These are phyloP conservation scores for Plasmodium cynomolgi DNA, from an alignment of 169 alveolate genomes.

Conservation along the genomic window DNA sequence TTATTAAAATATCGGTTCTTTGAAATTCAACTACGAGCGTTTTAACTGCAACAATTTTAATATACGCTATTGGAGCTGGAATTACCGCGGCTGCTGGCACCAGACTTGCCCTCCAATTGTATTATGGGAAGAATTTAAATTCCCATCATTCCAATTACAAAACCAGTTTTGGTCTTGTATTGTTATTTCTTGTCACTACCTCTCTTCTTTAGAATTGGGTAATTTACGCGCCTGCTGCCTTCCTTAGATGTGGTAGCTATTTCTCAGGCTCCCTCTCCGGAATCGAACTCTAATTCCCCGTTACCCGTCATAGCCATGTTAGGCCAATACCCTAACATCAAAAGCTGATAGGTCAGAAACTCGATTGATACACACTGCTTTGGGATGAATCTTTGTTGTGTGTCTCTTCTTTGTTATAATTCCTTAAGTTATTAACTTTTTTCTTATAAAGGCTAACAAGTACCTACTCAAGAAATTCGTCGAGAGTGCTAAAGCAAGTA, in stretches of 20 bases:
- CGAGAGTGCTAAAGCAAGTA: conserved; percentile 43
- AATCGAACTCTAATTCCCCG: conserved; percentile 96
- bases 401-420: conserved; percentile 74
- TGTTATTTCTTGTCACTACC: conserved; percentile 95
- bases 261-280: conserved; percentile 97
- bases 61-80: conserved; percentile 95
- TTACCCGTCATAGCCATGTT: conserved; percentile 95
- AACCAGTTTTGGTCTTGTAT: conserved; percentile 85
- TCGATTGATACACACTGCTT: conserved; percentile 68
- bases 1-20: conserved; percentile 5
- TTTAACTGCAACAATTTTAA: conserved; percentile 93
- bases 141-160: conserved; percentile 93
- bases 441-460: conserved; percentile 41
- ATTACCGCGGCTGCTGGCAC: conserved; percentile 96
- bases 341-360: conserved; percentile 80
- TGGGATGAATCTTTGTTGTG: conserved; percentile 64
- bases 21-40: conserved; percentile 90
- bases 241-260: conserved; percentile 94
- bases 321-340: conserved; percentile 93
- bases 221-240: conserved; percentile 97
- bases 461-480: neutral
- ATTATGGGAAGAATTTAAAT: conserved; percentile 83
- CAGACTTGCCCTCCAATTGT: conserved; percentile 96
- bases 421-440: conserved; percentile 57
- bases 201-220: conserved; percentile 95